These are phyloP conservation scores for Darksidea phi DNA, from an alignment of 495 filamentous ascomycete genomes.

Conservation along the genomic window DNA sequence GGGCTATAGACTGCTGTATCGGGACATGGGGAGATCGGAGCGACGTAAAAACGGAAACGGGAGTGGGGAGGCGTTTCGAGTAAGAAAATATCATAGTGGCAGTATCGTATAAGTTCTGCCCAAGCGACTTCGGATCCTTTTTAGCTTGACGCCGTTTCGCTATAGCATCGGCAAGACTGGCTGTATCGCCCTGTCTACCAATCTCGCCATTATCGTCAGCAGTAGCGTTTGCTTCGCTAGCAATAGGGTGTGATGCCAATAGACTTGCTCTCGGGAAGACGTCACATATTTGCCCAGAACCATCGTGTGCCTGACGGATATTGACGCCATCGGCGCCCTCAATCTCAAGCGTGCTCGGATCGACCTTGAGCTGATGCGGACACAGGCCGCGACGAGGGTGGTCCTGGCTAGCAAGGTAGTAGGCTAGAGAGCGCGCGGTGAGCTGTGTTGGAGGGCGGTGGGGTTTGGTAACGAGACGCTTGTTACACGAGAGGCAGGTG, in stretches of 20 bases:
- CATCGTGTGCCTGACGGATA: not conserved
- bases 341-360: conserved; percentile 17
- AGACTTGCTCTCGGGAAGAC: conserved; percentile 5
- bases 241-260: too few species aligned
- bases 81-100: conserved; percentile 29
- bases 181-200: not conserved
- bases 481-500: conserved; percentile 78
- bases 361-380: conserved; percentile 47
- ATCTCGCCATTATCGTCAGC: not conserved
- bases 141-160: conserved; percentile 20
- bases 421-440: conserved; percentile 73
- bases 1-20: not conserved
- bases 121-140: conserved; percentile 31
- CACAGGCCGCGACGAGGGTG: conserved; percentile 75
- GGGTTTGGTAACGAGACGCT: conserved; percentile 62
- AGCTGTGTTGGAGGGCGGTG: conserved; percentile 69
- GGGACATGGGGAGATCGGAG: conserved; percentile 7
- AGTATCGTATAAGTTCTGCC: conserved; percentile 32
- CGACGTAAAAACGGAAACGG: conserved; percentile 12
- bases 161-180: not conserved
- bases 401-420: conserved; percentile 74
- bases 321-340: not conserved
- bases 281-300: not conserved
- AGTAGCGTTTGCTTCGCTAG: not conserved
- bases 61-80: conserved; percentile 25